phyloP scores from a whole-genome alignment of 1,284 basidiomycete species.

The Takashimella koratensis region DNA sequence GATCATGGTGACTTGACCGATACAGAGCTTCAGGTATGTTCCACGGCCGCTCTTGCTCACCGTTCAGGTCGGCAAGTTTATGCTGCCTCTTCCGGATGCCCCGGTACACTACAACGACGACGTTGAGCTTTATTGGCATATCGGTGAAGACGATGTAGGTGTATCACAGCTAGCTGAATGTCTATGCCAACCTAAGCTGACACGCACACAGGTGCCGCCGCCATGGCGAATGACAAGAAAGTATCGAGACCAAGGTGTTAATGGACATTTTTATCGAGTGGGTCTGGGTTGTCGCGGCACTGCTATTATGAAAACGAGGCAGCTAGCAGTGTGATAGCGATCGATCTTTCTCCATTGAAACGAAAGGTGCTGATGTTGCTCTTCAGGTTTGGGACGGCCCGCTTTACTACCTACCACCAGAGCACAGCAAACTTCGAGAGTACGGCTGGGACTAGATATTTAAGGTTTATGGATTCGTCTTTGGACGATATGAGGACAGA shows the following conservation, averaged over 20 bases:
- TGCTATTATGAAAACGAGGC: not conserved
- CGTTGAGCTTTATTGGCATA: slow-evolving; percentile 63
- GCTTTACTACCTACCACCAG: slow-evolving; percentile 47
- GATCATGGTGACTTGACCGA: slow-evolving; percentile 46
- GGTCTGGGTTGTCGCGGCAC: not conserved
- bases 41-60: slow-evolving; percentile 29
- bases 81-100: slow-evolving; percentile 61
- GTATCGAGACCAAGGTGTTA: slow-evolving; percentile 40
- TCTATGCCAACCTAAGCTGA: slow-evolving; percentile 1
- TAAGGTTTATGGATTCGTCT: no score
- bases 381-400: slow-evolving; percentile 44
- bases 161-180: no score
- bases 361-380: no score
- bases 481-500: no score
- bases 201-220: slow-evolving; percentile 52
- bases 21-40: slow-evolving; percentile 42
- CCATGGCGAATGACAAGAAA: slow-evolving; percentile 44
- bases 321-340: not conserved
- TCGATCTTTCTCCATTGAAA: no score
- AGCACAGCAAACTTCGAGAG: slow-evolving; percentile 24
- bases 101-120: slow-evolving; percentile 59
- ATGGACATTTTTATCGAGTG: slow-evolving; percentile 10
- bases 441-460: slow-evolving; percentile 31
- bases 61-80: slow-evolving; percentile 74
- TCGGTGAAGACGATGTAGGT: slow-evolving; percentile 62